Evolutionary conservation across 306 rosid species (phyloP).

Genomic region (Vachellia collinsii): DNA sequence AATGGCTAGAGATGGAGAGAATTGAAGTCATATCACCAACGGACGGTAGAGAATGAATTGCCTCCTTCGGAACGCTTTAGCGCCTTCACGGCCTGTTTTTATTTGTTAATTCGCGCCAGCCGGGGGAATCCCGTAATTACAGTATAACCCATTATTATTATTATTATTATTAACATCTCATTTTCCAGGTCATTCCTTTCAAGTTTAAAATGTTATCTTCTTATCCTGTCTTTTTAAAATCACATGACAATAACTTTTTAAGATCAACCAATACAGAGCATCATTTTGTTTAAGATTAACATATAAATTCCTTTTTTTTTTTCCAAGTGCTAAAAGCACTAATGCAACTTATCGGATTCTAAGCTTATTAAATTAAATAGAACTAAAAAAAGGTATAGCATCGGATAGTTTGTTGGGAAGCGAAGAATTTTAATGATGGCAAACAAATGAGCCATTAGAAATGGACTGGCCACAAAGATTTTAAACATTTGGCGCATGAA

Average conservation of each 20-base stretch:
- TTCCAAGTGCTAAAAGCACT: neutral
- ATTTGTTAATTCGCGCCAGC: neutral
- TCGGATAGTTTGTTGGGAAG: neutral
- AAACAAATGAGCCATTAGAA: neutral
- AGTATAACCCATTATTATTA: too few relatives aligned
- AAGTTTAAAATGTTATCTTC: too few relatives aligned
- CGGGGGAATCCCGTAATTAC: neutral
- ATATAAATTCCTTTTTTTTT: neutral
- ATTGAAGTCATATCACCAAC: conserved; percentile 48
- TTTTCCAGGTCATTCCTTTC: neutral
- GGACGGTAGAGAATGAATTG: conserved; percentile 25
- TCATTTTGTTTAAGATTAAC: neutral
- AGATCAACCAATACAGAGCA: neutral
- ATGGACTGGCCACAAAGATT: neutral
- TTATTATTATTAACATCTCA: neutral
- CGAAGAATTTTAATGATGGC: neutral
- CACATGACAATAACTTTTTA: too few relatives aligned
- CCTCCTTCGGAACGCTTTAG: neutral
- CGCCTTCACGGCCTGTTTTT: neutral
- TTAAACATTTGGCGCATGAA: neutral
- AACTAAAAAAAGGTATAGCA: too few relatives aligned
- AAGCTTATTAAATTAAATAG: neutral
- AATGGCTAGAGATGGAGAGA: conserved; percentile 39
- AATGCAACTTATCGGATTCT: neutral
- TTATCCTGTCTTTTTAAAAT: too few relatives aligned